A percentile compares a stretch with the other conserved stretches of the same genome.
Evolutionary conservation across 2,329 filamentous ascomycete species (phyloP).

Genomic region (Diaporthe amygdali): DNA sequence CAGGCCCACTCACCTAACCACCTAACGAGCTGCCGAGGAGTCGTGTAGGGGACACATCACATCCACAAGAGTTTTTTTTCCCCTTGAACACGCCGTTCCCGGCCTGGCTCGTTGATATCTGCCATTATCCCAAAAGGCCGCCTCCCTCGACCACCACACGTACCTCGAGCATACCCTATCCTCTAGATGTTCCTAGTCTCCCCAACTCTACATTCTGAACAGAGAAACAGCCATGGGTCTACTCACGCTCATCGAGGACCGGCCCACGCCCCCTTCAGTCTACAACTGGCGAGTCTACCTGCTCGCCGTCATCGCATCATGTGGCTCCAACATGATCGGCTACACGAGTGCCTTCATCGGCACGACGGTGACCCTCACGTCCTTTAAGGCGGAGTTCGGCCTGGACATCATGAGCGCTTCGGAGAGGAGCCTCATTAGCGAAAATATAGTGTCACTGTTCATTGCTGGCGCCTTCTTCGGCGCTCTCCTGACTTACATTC

Average conservation of each 20-base stretch:
- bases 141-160: background rate
- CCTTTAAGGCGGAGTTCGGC: slow-evolving; percentile 72
- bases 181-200: background rate
- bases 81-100: background rate
- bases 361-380: slow-evolving; percentile 72
- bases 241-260: slow-evolving; percentile 58
- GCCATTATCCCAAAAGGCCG: background rate
- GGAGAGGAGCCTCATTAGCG: slow-evolving; percentile 63
- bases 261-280: slow-evolving; percentile 60
- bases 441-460: slow-evolving; percentile 82
- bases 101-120: background rate
- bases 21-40: background rate
- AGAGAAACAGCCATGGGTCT: slow-evolving; percentile 38
- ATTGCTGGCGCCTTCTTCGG: slow-evolving; percentile 87
- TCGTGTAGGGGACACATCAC: background rate
- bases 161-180: background rate
- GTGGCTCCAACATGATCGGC: slow-evolving; percentile 62
- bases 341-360: slow-evolving; percentile 80
- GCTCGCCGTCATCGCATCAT: slow-evolving; percentile 59
- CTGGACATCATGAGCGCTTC: slow-evolving; percentile 55
- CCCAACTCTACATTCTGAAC: background rate
- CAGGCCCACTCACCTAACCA: background rate
- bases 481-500: slow-evolving; percentile 69
- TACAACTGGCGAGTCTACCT: slow-evolving; percentile 67
- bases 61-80: background rate